phyloP scores from a whole-genome alignment of 768 basidiomycete genomes.

The Mycena belliarum region DNA sequence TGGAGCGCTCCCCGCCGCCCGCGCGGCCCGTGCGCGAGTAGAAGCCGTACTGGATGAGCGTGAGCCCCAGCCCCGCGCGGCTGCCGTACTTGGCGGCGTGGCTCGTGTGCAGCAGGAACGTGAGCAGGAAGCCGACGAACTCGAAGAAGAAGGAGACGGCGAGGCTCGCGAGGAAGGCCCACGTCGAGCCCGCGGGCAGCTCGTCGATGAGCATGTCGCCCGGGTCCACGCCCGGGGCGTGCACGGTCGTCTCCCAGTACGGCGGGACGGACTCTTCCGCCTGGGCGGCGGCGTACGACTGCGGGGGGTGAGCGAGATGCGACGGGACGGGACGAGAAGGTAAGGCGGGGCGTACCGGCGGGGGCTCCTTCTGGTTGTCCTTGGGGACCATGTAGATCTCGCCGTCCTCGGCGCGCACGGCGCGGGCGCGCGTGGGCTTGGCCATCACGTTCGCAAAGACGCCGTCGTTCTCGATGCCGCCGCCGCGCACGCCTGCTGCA shows the following conservation, averaged over 20 bases:
- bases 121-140: slow-evolving; percentile 90
- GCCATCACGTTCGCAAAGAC: slow-evolving; percentile 95
- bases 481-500: slow-evolving; percentile 46
- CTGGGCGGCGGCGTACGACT: slow-evolving; percentile 88
- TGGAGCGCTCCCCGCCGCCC: too few relatives aligned
- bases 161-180: slow-evolving; percentile 74
- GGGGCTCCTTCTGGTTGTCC: slow-evolving; percentile 75
- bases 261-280: slow-evolving; percentile 83
- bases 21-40: slow-evolving; percentile 46
- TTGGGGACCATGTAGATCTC: slow-evolving; percentile 72
- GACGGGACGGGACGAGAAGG: not conserved
- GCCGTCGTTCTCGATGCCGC: slow-evolving; percentile 84
- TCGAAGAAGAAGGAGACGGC: slow-evolving; percentile 96
- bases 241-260: slow-evolving; percentile 96
- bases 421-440: slow-evolving; percentile 62
- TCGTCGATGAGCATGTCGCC: slow-evolving; percentile 84
- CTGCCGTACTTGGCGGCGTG: slow-evolving; percentile 95
- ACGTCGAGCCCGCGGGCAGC: slow-evolving; percentile 78
- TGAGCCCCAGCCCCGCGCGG: slow-evolving; percentile 92
- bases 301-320: not conserved
- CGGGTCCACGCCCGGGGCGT: slow-evolving; percentile 64
- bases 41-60: slow-evolving; percentile 90
- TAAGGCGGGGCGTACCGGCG: slow-evolving; percentile 68
- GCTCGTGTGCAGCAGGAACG: slow-evolving; percentile 87
- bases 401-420: slow-evolving; percentile 54